Percentiles rank a stretch among this genome's conserved stretches.
Evolutionary conservation across 1,139 yeast genomes (phyloP).

Genomic region (Spathaspora sp.): DNA sequence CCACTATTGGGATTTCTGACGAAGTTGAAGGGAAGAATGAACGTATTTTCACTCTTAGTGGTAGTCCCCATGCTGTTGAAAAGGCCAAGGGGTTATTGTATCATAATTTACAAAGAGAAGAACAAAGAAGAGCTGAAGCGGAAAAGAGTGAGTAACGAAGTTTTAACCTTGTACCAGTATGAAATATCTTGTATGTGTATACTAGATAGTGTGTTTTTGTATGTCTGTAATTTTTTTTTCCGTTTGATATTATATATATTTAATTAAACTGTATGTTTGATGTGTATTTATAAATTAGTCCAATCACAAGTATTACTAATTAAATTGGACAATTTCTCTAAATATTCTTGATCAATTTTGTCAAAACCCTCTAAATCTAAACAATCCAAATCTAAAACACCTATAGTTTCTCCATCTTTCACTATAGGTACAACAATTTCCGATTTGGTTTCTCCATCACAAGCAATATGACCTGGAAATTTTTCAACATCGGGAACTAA

Average conservation of each 20-base stretch:
- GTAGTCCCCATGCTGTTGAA: constrained; percentile 63
- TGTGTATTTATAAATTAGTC: constrained; percentile 11
- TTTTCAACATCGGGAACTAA: constrained; percentile 72
- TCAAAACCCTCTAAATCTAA: constrained; percentile 62
- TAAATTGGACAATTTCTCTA: constrained; percentile 58
- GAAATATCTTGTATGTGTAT: neutral
- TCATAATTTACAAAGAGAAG: constrained; percentile 77
- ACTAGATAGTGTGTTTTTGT: neutral
- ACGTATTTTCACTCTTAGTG: constrained; percentile 72
- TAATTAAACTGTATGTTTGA: neutral
- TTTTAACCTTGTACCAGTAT: constrained; percentile 1
- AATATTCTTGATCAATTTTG: constrained; percentile 53
- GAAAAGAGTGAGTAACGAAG: constrained; percentile 7
- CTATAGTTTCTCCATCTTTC: constrained; percentile 48
- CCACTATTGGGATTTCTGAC: constrained; percentile 76
- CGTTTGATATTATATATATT: constrained; percentile 1
- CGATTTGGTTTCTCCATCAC: constrained; percentile 92
- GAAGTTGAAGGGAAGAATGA: constrained; percentile 65
- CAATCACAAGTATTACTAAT: constrained; percentile 53
- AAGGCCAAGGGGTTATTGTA: constrained; percentile 67
- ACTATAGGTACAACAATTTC: constrained; percentile 89
- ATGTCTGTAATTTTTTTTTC: neutral
- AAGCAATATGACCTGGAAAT: constrained; percentile 93
- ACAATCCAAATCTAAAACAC: constrained; percentile 89
- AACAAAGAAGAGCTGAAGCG: constrained; percentile 56